Percentiles rank a stretch among this genome's conserved stretches.
These are phyloP conservation scores for Elsinoe ampelina DNA, from an alignment of 2,329 filamentous ascomycete genomes.

Conservation along the genomic window DNA sequence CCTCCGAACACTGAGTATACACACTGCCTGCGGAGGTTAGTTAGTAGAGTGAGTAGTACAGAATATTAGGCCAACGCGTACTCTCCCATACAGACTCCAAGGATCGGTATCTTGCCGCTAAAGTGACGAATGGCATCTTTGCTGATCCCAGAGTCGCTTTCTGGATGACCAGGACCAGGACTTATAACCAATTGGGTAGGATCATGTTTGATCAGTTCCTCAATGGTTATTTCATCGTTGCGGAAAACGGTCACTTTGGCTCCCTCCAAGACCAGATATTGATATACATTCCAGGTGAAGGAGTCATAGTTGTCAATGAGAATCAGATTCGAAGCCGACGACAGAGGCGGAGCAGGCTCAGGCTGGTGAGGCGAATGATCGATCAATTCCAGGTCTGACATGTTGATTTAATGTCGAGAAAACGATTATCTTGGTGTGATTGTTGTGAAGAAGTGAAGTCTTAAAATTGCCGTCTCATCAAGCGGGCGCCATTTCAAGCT, in stretches of 20 bases:
- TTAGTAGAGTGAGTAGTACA: not conserved
- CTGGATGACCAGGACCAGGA: conserved; percentile 87
- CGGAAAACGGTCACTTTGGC: conserved; percentile 81
- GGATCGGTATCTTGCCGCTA: conserved; percentile 83
- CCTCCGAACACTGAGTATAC: conserved; percentile 93
- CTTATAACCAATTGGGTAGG: conserved; percentile 93
- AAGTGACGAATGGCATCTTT: conserved; percentile 87
- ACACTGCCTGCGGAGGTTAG: conserved; percentile 59
- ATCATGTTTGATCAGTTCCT: conserved; percentile 71
- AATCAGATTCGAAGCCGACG: conserved; percentile 80
- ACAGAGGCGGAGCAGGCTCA: conserved; percentile 59
- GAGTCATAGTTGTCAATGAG: conserved; percentile 99
- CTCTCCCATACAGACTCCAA: conserved; percentile 99
- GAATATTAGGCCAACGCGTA: conserved; percentile 38
- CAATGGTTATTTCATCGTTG: conserved; percentile 82
- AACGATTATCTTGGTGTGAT: not conserved
- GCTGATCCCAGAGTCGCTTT: conserved; percentile 85
- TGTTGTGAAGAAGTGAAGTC: not conserved
- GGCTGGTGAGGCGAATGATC: conserved; percentile 87
- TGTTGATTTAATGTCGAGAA: conserved; percentile 25
- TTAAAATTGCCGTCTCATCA: no score
- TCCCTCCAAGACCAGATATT: conserved; percentile 94
- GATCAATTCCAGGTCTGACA: conserved; percentile 42
- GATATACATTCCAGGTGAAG: conserved; percentile 99
- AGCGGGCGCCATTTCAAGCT: not conserved